Conservation (phyloP, 176 grass and related monocot species). For the Oryza brachyantha region DNA sequence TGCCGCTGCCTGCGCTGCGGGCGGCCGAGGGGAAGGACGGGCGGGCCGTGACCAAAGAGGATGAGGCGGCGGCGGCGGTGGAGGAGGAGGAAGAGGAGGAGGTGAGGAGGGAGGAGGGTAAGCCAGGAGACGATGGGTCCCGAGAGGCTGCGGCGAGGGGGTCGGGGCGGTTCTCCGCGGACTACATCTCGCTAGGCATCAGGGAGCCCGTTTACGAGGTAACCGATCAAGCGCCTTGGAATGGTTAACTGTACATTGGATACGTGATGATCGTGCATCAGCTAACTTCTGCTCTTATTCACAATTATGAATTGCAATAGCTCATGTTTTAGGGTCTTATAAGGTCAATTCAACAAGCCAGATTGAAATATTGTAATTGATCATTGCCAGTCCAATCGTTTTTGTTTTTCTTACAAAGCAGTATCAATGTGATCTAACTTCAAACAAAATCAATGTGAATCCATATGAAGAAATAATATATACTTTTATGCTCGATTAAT, state of each 20-base stretch:
- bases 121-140: neutral
- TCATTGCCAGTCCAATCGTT: too few species aligned
- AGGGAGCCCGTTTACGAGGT: conserved; percentile 95
- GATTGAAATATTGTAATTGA: neutral
- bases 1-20: conserved; percentile 16
- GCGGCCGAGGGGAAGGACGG: conserved; percentile 40
- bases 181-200: conserved; percentile 78
- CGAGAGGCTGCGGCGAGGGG: conserved; percentile 25
- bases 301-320: neutral
- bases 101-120: neutral
- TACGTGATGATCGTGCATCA: neutral
- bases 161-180: conserved; percentile 34
- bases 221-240: neutral
- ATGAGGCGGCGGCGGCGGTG: conserved; percentile 8
- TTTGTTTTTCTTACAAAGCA: too few species aligned
- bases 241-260: neutral
- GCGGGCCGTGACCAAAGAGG: conserved; percentile 31
- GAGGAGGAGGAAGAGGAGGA: conserved; percentile 2
- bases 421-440: too few species aligned
- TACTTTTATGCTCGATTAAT: neutral
- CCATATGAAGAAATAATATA: neutral
- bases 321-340: neutral
- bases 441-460: too few species aligned
- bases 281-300: neutral
- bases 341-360: neutral